phyloP scores from a whole-genome alignment of 2,329 filamentous ascomycete genomes.

The Bisporella sp. region DNA sequence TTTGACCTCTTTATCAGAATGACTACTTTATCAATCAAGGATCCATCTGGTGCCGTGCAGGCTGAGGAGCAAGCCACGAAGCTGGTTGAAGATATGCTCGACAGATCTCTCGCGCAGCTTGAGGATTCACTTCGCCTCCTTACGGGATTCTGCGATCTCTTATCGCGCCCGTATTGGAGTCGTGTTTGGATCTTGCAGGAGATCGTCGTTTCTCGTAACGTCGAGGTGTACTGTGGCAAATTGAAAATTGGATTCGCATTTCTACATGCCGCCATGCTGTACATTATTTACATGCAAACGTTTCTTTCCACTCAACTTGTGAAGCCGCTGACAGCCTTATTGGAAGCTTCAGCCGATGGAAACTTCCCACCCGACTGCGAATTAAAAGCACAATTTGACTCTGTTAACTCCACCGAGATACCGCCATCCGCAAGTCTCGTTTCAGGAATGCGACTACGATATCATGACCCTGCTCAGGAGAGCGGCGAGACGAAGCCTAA shows the following conservation, averaged over 20 bases:
- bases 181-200: slow-evolving; percentile 30
- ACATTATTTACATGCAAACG: slow-evolving; percentile 11
- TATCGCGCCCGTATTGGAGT: slow-evolving; percentile 24
- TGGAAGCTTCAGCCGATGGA: background rate
- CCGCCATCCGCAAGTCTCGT: background rate
- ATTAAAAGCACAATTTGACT: too few relatives aligned
- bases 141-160: too few relatives aligned
- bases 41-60: too few relatives aligned
- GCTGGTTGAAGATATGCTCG: too few relatives aligned
- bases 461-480: background rate
- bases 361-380: background rate
- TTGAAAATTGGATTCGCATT: too few relatives aligned
- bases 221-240: slow-evolving; percentile 22
- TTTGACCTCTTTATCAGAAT: slow-evolving; percentile 24
- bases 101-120: too few relatives aligned
- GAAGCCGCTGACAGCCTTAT: background rate
- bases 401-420: too few relatives aligned
- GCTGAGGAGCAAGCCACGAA: too few relatives aligned
- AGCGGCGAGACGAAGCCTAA: background rate
- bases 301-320: background rate
- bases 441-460: background rate
- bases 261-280: slow-evolving; percentile 11
- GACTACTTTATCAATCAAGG: slow-evolving; percentile 4
- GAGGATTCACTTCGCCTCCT: too few relatives aligned
- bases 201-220: slow-evolving; percentile 17